A percentile compares a stretch with the other conserved stretches of the same genome.
These are phyloP conservation scores for Ustilago cynodontis DNA, from an alignment of 1,284 basidiomycete genomes.

Conservation along the genomic window DNA sequence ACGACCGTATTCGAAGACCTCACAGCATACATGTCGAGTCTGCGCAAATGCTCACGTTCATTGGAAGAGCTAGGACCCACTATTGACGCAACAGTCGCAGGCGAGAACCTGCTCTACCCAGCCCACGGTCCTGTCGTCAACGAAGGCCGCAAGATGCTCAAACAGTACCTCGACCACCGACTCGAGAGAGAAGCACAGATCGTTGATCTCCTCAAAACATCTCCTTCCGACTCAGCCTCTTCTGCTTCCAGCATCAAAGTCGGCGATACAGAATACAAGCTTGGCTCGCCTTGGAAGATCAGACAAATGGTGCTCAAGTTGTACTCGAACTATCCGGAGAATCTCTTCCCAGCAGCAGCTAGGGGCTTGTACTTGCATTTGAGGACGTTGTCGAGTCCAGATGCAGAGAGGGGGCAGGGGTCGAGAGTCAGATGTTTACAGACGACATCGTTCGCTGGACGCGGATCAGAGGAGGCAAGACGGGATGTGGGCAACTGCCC, in stretches of 20 bases:
- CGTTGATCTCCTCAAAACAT: constrained; percentile 74
- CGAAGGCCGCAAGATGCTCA: constrained; percentile 75
- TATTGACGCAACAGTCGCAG: constrained; percentile 28
- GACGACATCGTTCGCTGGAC: constrained; percentile 31
- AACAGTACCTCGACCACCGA: constrained; percentile 83
- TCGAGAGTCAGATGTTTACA: constrained; percentile 43
- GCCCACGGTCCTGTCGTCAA: constrained; percentile 85
- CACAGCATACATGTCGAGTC: constrained; percentile 77
- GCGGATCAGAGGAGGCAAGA: constrained; percentile 25
- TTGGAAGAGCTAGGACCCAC: constrained; percentile 38
- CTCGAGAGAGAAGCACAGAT: constrained; percentile 85
- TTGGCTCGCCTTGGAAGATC: constrained; percentile 58
- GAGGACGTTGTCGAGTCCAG: constrained; percentile 74
- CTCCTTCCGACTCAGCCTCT: constrained; percentile 64
- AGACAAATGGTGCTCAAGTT: constrained; percentile 71
- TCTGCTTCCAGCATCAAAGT: constrained; percentile 17
- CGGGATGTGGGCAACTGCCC: constrained; percentile 43
- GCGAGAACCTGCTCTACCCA: constrained; percentile 77
- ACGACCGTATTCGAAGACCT: constrained; percentile 92
- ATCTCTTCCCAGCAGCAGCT: constrained; percentile 81
- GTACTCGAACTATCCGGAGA: constrained; percentile 77
- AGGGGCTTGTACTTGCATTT: constrained; percentile 80
- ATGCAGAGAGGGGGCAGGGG: constrained; percentile 17
- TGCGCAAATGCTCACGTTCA: constrained; percentile 77
- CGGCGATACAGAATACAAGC: constrained; percentile 10